A percentile compares a stretch with the other conserved stretches of the same genome.
These are phyloP conservation scores for Heliamphora pulchella DNA, from an alignment of 179 eudicot species.

Conservation along the genomic window DNA sequence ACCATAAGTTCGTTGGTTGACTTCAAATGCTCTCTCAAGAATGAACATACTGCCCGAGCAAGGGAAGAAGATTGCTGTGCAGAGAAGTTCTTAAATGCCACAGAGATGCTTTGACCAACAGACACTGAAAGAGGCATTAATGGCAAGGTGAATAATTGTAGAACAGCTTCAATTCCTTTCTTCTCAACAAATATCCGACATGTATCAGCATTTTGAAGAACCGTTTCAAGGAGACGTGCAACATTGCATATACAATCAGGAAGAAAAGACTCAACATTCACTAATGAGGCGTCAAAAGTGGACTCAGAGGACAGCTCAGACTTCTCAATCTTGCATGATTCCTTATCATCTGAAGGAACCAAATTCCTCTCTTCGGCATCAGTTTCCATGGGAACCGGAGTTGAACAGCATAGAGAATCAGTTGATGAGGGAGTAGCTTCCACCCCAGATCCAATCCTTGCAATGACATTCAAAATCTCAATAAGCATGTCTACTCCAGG, in stretches of 20 bases:
- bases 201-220: slow-evolving; percentile 86
- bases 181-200: slow-evolving; percentile 91
- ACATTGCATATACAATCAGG: slow-evolving; percentile 80
- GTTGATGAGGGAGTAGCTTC: slow-evolving; percentile 44
- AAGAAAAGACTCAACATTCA: slow-evolving; percentile 61
- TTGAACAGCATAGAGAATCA: slow-evolving; percentile 38
- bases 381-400: slow-evolving; percentile 86
- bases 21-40: slow-evolving; percentile 71
- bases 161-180: slow-evolving; percentile 77
- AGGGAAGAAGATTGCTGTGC: slow-evolving; percentile 84
- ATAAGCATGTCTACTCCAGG: slow-evolving; percentile 91
- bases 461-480: slow-evolving; percentile 67
- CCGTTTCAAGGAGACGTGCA: slow-evolving; percentile 91
- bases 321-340: slow-evolving; percentile 37
- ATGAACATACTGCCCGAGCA: slow-evolving; percentile 81
- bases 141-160: slow-evolving; percentile 72
- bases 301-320: slow-evolving; percentile 40
- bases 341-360: slow-evolving; percentile 34
- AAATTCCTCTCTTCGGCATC: slow-evolving; percentile 48
- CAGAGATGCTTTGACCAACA: slow-evolving; percentile 75
- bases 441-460: slow-evolving; percentile 59
- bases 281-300: slow-evolving; percentile 40
- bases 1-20: slow-evolving; percentile 51
- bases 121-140: slow-evolving; percentile 73
- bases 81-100: slow-evolving; percentile 90